A percentile compares a stretch with the other conserved stretches of the same genome.
phyloP scores from a whole-genome alignment of 2,329 filamentous ascomycete species.

The Salinomyces thailandicus region DNA sequence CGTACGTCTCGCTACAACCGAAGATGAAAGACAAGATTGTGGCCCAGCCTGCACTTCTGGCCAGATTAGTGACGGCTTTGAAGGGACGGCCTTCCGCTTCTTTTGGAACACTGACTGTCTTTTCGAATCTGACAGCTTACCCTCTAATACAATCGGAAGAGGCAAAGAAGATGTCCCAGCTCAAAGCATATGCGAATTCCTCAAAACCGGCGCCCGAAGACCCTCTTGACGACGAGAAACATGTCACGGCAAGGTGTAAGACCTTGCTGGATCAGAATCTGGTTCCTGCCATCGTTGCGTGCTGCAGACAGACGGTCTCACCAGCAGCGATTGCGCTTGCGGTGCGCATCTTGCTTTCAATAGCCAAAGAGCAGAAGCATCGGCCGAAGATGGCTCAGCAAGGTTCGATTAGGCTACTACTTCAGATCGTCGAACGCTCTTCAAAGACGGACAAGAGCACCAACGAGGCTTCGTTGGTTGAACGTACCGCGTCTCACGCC shows the following conservation, averaged over 20 bases:
- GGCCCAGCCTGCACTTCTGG: conserved; percentile 57
- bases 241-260: conserved; percentile 65
- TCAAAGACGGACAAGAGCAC: conserved; percentile 37
- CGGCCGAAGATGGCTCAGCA: conserved; percentile 80
- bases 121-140: conserved; percentile 77
- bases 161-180: conserved; percentile 79
- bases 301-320: conserved; percentile 35
- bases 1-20: conserved; percentile 79
- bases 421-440: conserved; percentile 58
- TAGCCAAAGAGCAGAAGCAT: conserved; percentile 63
- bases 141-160: conserved; percentile 71
- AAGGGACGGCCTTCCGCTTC: conserved; percentile 40
- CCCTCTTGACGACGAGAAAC: conserved; percentile 62
- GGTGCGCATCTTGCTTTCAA: conserved; percentile 63
- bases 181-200: conserved; percentile 89
- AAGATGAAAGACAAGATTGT: conserved; percentile 74
- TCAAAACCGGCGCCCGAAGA: conserved; percentile 53
- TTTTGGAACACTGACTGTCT: conserved; percentile 77
- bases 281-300: conserved; percentile 63
- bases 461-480: conserved; percentile 18
- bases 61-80: conserved; percentile 56
- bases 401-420: conserved; percentile 77
- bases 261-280: conserved; percentile 68
- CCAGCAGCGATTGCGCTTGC: conserved; percentile 60
- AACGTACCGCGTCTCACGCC: conserved; percentile 26